Conservation (phyloP, 1,284 basidiomycete genomes). For the Ganoderma sp. region DNA sequence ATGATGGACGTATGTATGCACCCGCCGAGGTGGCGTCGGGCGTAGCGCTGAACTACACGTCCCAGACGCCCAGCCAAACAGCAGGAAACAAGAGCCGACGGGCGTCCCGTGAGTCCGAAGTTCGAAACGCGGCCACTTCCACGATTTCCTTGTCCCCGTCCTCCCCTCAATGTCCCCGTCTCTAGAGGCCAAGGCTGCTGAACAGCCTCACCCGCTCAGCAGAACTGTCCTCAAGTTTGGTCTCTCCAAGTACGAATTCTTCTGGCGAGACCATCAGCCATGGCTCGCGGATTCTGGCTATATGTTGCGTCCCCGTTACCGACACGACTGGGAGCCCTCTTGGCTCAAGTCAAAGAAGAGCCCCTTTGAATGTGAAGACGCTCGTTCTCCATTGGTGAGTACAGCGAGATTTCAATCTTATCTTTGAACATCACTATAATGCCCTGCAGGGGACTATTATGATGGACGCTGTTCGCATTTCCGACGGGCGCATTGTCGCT, state of each 20-base stretch:
- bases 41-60: no score
- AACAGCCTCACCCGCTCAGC: neutral
- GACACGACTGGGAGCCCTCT: conserved; percentile 27
- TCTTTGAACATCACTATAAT: no score
- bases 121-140: no score
- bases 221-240: neutral
- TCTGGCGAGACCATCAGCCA: neutral
- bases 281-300: conserved; percentile 23
- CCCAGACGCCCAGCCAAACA: no score
- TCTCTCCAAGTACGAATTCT: neutral
- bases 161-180: neutral
- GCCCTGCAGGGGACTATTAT: neutral
- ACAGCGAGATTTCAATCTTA: neutral
- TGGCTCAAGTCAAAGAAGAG: conserved; percentile 17
- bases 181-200: neutral
- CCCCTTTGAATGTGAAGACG: conserved; percentile 23
- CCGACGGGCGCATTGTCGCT: conserved; percentile 23
- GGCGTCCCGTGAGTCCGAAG: no score
- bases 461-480: conserved; percentile 23
- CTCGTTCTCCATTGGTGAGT: neutral
- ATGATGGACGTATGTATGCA: no score
- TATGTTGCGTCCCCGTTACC: conserved; percentile 24
- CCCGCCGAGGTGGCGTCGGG: no score
- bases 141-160: no score
- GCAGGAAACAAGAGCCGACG: no score